A percentile compares a stretch with the other conserved stretches of the same genome.
phyloP scores from a whole-genome alignment of 768 basidiomycete genomes.

The Amanita subjunquillea region DNA sequence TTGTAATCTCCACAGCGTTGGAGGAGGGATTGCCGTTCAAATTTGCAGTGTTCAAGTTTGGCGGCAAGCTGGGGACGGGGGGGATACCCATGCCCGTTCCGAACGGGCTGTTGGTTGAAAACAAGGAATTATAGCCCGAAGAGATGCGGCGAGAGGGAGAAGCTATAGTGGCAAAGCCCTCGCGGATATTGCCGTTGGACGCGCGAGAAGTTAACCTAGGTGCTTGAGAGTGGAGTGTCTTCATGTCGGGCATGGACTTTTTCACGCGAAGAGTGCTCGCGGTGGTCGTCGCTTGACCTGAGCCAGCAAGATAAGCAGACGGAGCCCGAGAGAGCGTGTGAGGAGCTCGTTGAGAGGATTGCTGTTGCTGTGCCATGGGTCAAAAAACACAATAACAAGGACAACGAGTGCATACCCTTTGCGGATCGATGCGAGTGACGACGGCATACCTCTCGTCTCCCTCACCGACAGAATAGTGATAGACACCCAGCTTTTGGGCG shows the following conservation, averaged over 20 bases:
- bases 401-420: constrained; percentile 43
- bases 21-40: constrained; percentile 27
- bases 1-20: constrained; percentile 19
- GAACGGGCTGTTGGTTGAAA: constrained; percentile 43
- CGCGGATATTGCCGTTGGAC: constrained; percentile 83
- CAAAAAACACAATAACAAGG: constrained; percentile 4
- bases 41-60: constrained; percentile 34
- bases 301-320: constrained; percentile 65
- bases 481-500: constrained; percentile 93
- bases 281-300: constrained; percentile 28
- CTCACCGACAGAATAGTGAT: constrained; percentile 88
- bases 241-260: constrained; percentile 99
- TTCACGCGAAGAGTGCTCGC: constrained; percentile 71
- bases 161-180: constrained; percentile 80
- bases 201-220: constrained; percentile 72
- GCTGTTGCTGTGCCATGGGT: constrained; percentile 24
- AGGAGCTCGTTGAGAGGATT: constrained; percentile 34
- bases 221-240: constrained; percentile 69
- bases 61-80: constrained; percentile 71
- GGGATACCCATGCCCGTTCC: constrained; percentile 39
- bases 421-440: constrained; percentile 83
- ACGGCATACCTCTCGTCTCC: constrained; percentile 91
- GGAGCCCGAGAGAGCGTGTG: constrained; percentile 75
- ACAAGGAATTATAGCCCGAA: constrained; percentile 62
- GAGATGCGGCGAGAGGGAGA: constrained; percentile 72